Conservation (phyloP, 768 basidiomycete species). For the Collybia mongolica region DNA sequence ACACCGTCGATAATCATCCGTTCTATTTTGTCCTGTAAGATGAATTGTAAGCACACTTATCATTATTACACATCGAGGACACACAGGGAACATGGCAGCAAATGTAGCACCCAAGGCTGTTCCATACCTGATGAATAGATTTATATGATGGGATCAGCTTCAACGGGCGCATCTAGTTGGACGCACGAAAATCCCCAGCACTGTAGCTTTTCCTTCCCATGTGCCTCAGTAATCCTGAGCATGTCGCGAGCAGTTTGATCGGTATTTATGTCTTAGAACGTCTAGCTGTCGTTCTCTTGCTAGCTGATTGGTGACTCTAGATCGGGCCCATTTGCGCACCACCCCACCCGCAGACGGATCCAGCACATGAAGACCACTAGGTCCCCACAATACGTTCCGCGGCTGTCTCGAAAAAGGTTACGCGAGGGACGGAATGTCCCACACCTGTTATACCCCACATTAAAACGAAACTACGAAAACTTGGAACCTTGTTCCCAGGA, state of each 20-base stretch:
- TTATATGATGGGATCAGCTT: neutral
- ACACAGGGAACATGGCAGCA: conserved; percentile 26
- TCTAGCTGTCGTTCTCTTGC: conserved; percentile 28
- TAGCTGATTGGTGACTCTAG: conserved; percentile 26
- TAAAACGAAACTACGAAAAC: no score
- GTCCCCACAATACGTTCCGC: conserved; percentile 29
- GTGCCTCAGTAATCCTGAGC: conserved; percentile 30
- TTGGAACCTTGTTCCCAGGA: no score
- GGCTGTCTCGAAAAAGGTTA: conserved; percentile 32
- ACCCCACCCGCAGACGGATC: conserved; percentile 25
- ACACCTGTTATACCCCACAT: no score
- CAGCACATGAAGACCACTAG: conserved; percentile 8
- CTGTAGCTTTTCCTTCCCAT: conserved; percentile 29
- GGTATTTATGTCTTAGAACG: conserved; percentile 30
- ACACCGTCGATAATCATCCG: conserved; percentile 39
- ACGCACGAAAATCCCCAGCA: conserved; percentile 32
- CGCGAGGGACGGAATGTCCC: no score
- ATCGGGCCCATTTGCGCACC: conserved; percentile 28
- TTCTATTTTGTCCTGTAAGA: conserved; percentile 32
- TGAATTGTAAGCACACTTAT: neutral
- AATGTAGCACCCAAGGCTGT: conserved; percentile 24
- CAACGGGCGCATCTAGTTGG: neutral
- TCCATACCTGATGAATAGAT: conserved; percentile 19
- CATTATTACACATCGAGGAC: neutral
- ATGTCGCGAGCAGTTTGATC: conserved; percentile 39